phyloP scores from a whole-genome alignment of 2,329 filamentous ascomycete genomes.

The Trichoderma polysporum region DNA sequence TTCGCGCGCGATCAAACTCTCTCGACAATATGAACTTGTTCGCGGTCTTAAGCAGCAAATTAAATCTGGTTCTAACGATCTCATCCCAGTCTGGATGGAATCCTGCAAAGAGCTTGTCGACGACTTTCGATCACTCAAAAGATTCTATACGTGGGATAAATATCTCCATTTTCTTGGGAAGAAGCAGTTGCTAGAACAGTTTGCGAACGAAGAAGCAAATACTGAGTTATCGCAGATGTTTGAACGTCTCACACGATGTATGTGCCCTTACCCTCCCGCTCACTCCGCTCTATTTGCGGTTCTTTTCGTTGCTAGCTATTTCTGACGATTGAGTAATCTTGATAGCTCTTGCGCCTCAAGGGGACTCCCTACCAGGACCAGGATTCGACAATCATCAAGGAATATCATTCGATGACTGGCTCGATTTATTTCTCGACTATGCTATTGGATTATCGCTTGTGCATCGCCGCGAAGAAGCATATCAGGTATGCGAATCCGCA shows the following conservation, averaged over 20 bases:
- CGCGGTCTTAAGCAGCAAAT: slow-evolving; percentile 44
- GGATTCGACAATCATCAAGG: slow-evolving; percentile 61
- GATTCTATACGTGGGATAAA: slow-evolving; percentile 67
- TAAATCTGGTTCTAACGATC: slow-evolving; percentile 43
- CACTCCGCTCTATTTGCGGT: background rate
- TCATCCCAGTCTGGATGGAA: slow-evolving; percentile 55
- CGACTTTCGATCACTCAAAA: slow-evolving; percentile 62
- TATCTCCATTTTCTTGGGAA: slow-evolving; percentile 57
- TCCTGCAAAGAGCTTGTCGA: slow-evolving; percentile 60
- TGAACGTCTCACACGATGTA: slow-evolving; percentile 55
- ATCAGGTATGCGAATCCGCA: slow-evolving; percentile 75
- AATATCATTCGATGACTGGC: slow-evolving; percentile 80
- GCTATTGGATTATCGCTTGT: slow-evolving; percentile 71
- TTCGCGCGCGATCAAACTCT: slow-evolving; percentile 40
- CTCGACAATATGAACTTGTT: slow-evolving; percentile 45
- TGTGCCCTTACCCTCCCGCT: slow-evolving; percentile 28
- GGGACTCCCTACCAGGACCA: slow-evolving; percentile 24
- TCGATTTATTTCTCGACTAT: slow-evolving; percentile 87
- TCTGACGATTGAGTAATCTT: background rate
- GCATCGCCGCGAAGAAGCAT: slow-evolving; percentile 69
- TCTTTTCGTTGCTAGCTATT: background rate
- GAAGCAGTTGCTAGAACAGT: slow-evolving; percentile 28
- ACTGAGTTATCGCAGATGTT: slow-evolving; percentile 55
- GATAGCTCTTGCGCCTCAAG: slow-evolving; percentile 36
- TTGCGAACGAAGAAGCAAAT: slow-evolving; percentile 31